phyloP scores from a whole-genome alignment of 192 early-diverging fungal genomes.

The Backusella westeae region DNA sequence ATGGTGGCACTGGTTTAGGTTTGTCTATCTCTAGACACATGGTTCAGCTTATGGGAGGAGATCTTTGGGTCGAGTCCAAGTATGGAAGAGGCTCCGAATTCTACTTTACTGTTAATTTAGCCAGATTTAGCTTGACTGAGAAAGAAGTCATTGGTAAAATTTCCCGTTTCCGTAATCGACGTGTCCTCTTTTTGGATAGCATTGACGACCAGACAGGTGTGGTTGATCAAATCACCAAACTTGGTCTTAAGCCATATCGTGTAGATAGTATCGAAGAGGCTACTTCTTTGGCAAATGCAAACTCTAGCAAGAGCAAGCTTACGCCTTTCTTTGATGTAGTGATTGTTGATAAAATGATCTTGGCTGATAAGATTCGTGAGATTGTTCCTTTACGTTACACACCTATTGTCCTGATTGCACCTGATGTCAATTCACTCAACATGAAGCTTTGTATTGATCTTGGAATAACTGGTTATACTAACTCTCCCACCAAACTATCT shows the following conservation, averaged over 20 bases:
- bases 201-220: conserved; percentile 44
- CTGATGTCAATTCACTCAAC: conserved; percentile 49
- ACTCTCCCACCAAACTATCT: conserved; percentile 54
- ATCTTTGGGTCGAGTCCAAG: conserved; percentile 74
- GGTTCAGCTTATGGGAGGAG: conserved; percentile 72
- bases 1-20: conserved; percentile 84
- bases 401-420: conserved; percentile 69
- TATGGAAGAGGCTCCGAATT: conserved; percentile 73
- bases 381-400: conserved; percentile 58
- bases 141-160: conserved; percentile 43
- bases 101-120: conserved; percentile 69
- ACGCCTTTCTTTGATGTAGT: conserved; percentile 59
- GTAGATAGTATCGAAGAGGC: conserved; percentile 49
- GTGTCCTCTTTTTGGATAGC: conserved; percentile 63
- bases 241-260: conserved; percentile 46
- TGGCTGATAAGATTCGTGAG: conserved; percentile 57
- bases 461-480: conserved; percentile 66
- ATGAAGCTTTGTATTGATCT: conserved; percentile 65
- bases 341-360: conserved; percentile 59
- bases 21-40: conserved; percentile 80
- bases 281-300: conserved; percentile 26
- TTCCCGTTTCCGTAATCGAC: conserved; percentile 55
- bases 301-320: conserved; percentile 28
- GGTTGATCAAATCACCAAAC: conserved; percentile 47
- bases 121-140: conserved; percentile 34